Evolutionary conservation across 352 stramenopile genomes (phyloP).

Genomic region (Blastocystis sp.): DNA sequence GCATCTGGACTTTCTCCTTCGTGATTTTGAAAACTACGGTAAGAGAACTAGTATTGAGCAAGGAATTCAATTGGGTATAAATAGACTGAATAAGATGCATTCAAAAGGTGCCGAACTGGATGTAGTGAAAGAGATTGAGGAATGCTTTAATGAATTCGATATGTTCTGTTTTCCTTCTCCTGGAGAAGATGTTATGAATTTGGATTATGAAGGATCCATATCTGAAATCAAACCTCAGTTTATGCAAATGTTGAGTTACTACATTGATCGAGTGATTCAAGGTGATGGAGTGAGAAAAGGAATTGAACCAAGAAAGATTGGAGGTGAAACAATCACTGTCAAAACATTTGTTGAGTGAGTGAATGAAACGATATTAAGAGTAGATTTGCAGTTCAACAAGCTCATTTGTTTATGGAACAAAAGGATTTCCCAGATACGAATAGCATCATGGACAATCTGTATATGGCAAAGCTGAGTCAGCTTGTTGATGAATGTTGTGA

Average conservation of each 20-base stretch:
- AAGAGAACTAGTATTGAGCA: not conserved
- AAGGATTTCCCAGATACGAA: not conserved
- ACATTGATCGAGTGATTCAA: not conserved
- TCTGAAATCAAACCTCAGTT: not conserved
- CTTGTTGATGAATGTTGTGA: not conserved
- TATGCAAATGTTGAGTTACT: not conserved
- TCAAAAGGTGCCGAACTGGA: no score
- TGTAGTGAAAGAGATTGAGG: not conserved
- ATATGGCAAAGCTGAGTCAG: not conserved
- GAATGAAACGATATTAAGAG: no score
- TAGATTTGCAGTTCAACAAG: not conserved
- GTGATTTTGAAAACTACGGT: not conserved
- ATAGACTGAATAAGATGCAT: not conserved
- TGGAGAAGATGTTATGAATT: not conserved
- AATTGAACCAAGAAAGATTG: not conserved
- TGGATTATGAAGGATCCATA: not conserved
- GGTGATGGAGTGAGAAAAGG: not conserved
- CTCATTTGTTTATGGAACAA: not conserved
- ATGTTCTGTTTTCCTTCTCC: not conserved
- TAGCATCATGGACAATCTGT: not conserved
- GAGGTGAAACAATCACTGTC: not conserved
- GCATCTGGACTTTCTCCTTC: not conserved
- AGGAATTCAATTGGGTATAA: not conserved
- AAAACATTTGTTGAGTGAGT: not conserved
- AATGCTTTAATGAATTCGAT: not conserved